Base-by-base conservation (phyloP, 2,329 filamentous ascomycete species). In the Alternaria sp. region DNA sequence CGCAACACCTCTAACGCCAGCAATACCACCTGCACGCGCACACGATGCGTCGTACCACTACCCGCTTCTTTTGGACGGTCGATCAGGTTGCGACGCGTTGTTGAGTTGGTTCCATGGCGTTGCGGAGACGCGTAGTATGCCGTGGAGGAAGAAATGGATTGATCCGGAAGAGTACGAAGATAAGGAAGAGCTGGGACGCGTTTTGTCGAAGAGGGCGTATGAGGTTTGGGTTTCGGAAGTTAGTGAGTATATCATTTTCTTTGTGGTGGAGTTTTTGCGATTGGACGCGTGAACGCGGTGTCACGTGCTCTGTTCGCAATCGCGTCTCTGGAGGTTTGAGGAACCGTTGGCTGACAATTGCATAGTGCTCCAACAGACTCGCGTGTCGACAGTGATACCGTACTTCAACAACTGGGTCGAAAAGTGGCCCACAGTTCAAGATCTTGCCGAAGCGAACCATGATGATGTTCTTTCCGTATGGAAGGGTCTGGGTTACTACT, bases 221-320 rank as follows among this genome's bases (percentile, higher is more conserved):
- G 84, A 89, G 74, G 88, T 90, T 50, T 90, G 88, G 86, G 88
- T 90, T 72, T 88, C 85, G 71, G 88, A 90, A 78, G 86, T 89
- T 68, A 90, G 76, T 79, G 65, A 75, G 76, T 78, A 17, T 6
- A 40, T 19, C n/a, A n/a, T n/a, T 25, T 8, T 36, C 25, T 1
- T 11, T 28, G 52, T 28, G 28, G 19, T 40, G 9, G 32, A 40
- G 26, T 5, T 3, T 26, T 44, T 8, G 21, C 19, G 17, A 13
- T 44, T 12, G 12, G 45, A 51, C 55, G 43, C 50, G 32, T n/a
- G 40, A 54, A 64, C 65, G 65, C 67, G 64, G 15, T 21, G 46
- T 70, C 67, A 72, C 67, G 69, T 74, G 69, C 6, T 17, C 12
- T 11, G 23, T 5, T 5, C 9, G 10, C n/a, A 11, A 17, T n/a